phyloP scores from a whole-genome alignment of 306 rosid genomes.

The Begonia fuchsioides region DNA sequence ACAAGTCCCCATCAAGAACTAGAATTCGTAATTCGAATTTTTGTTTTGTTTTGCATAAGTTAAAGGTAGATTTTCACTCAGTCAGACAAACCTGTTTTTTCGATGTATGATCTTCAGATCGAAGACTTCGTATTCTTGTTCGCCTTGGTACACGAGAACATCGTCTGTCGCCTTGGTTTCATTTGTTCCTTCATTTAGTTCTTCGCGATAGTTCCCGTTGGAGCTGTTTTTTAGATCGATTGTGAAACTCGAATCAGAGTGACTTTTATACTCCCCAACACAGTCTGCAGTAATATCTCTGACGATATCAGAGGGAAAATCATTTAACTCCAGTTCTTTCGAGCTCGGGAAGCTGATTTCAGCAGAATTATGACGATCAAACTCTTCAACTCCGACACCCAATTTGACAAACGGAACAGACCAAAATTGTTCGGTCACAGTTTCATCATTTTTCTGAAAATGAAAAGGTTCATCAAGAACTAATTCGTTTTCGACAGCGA shows the following conservation, averaged over 20 bases:
- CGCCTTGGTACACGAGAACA: constrained; percentile 15
- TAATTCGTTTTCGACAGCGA: constrained; percentile 15
- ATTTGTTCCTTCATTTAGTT: constrained; percentile 23
- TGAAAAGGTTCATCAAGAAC: constrained; percentile 39
- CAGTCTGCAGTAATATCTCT: constrained; percentile 26
- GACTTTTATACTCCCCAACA: constrained; percentile 22
- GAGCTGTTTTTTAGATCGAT: constrained; percentile 20
- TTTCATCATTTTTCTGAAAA: constrained; percentile 21
- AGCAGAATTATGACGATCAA: constrained; percentile 26
- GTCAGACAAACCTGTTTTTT: constrained; percentile 66
- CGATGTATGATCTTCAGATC: constrained; percentile 81
- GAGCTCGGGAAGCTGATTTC: constrained; percentile 22
- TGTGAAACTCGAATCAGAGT: constrained; percentile 20
- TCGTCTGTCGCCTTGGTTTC: not conserved
- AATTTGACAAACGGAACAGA: constrained; percentile 27
- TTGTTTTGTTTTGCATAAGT: too few relatives aligned
- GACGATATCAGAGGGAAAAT: constrained; percentile 19
- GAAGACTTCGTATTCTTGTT: constrained; percentile 65
- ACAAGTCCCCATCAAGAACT: constrained; percentile 12
- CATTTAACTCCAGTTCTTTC: constrained; percentile 30
- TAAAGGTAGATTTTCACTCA: too few relatives aligned
- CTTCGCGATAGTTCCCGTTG: constrained; percentile 20
- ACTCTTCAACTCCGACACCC: constrained; percentile 22
- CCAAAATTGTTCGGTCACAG: constrained; percentile 19
- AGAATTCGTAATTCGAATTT: not conserved